Evolutionary conservation across 169 alveolate genomes (phyloP), one percentile per base, ranked within the genome.

Genomic region (Plasmodium chabaudi): DNA sequence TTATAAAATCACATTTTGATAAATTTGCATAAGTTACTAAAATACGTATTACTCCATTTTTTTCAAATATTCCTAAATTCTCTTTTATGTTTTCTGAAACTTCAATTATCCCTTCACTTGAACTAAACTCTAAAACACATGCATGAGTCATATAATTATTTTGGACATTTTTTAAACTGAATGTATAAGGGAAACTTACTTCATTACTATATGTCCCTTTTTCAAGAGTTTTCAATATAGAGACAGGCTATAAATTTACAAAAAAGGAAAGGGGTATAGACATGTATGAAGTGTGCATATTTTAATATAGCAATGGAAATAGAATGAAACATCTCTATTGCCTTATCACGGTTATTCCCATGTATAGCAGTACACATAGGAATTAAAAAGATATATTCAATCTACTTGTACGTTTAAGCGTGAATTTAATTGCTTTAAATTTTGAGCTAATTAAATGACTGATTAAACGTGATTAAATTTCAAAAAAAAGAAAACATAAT

Each of bases 41-140:
- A 15, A 75, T 10, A 0, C 88, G 25, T 0, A 47, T 46, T 17
- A 75, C 53, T 5, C 88, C 73, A 55, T 47, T 75, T 5, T 13
- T 61, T 44, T 59, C 69, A 9, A 44, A 42, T 17, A 75, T 61
- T 17, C 88, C 88, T 75, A 75, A 49, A 19, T 75, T 75, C 39
- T 75, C 74, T 75, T 75, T 75, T 61, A 75, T 67, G 47, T 75
- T 75, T 42, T 75, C 88, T 61, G 88, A 75, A n/a, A 75, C 88
- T 34, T 44, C 46, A 3, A 75, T 61, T 9, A 75, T 75, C 7
- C 88, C 88, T 60, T 75, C 88, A 13, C 60, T 75, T 46, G 88
- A 75, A 27, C 88, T 75, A 67, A 75, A 75, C 23, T 75, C 88
- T 61, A 75, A 15, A 23, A 75, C 88, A 39, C 88, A 75, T 44